Base-by-base conservation (phyloP, 768 basidiomycete genomes). In the Daedaleopsis nitida region DNA sequence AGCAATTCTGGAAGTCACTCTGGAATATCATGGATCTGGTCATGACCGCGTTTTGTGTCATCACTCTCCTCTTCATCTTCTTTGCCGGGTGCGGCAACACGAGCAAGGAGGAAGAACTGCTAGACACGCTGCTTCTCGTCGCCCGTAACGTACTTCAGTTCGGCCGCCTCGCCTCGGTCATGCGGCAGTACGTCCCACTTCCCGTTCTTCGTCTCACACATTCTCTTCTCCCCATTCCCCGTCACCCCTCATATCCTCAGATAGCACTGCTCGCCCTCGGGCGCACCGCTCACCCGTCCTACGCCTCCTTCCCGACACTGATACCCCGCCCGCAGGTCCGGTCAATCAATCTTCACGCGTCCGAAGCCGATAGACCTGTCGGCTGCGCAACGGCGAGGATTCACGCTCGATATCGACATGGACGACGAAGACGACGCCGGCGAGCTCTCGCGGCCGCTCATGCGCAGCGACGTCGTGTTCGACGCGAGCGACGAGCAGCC, bases 1-100 rank as follows among this genome's bases (percentile, higher is more conserved):
- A 96, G 94, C 91, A 94, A 93, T 97, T 97, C 79, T 96, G 93
- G 93, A 91, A 85, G 72, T 92, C 92, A n/a, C 87, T 88, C 12
- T 94, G 93, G 77, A 98, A 98, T 72, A 78, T 92, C 35, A 80
- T 96, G 68, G 96, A 98, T 72, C 81, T 97, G 16, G 83, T 91
- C 52, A 81, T 99, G 47, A 98, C 97, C 2, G 65, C 84, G 32
- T 92, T 99, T 76, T 98, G 96, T 71, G 88, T 86, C 5, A 72
- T 98, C 59, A 99, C 97, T 7, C 77, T 99, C 50, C 80, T 96
- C 35, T 86, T 98, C 19, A 85, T 98, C 50, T 86, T 91, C 55
- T 92, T 94, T 71, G 88, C 91, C n/a, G 87, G 89, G 52, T 94
- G 94, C 72, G 89, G 88, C 23, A 70, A 84, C 34, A 85, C 86